Conservation (phyloP, 2,329 filamentous ascomycete genomes). For the Chaetoscypha palmicola region DNA sequence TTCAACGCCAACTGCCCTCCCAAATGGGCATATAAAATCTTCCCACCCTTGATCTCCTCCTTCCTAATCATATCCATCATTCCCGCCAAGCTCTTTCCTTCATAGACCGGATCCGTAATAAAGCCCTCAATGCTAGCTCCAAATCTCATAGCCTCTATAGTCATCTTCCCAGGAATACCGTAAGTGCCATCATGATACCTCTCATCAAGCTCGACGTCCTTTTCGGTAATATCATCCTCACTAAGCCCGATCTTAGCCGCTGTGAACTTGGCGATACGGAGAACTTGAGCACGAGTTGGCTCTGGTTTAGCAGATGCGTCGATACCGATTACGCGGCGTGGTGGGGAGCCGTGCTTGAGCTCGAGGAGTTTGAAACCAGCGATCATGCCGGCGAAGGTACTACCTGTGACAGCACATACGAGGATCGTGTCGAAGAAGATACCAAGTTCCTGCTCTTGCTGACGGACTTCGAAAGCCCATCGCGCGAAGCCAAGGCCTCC, state of each 20-base stretch:
- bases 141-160: constrained; percentile 61
- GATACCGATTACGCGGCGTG: constrained; percentile 56
- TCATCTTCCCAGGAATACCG: constrained; percentile 58
- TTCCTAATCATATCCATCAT: constrained; percentile 61
- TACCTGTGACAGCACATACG: constrained; percentile 65
- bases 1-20: constrained; percentile 65
- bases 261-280: constrained; percentile 59
- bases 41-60: constrained; percentile 48
- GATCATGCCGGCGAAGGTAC: constrained; percentile 64
- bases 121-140: constrained; percentile 63
- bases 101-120: constrained; percentile 70
- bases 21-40: constrained; percentile 63
- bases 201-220: constrained; percentile 56
- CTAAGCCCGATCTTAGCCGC: constrained; percentile 54
- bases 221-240: constrained; percentile 52
- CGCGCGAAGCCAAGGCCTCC: constrained; percentile 64
- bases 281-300: constrained; percentile 57
- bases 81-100: constrained; percentile 67
- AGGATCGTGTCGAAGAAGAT: constrained; percentile 62
- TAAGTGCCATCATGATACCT: constrained; percentile 62
- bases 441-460: constrained; percentile 54
- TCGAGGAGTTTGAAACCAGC: constrained; percentile 63
- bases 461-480: constrained; percentile 62
- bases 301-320: constrained; percentile 55
- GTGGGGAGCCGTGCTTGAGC: constrained; percentile 36